These are phyloP conservation scores for Agrostemma githago DNA, from an alignment of 148 eudicot genomes.

Conservation along the genomic window DNA sequence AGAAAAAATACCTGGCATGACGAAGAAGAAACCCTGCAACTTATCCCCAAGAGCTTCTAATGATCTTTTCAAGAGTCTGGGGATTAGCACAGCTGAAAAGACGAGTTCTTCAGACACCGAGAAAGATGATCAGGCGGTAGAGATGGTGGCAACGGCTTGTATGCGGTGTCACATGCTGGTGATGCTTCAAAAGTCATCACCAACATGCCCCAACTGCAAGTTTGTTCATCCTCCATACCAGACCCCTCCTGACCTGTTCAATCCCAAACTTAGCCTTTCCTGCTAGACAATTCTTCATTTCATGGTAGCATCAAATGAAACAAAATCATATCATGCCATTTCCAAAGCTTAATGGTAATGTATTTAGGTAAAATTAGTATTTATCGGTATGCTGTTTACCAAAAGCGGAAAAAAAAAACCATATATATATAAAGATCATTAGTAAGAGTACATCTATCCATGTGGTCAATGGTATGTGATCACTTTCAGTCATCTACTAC, in stretches of 20 bases:
- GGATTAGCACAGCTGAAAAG: background rate
- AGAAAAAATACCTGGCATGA: slow-evolving; percentile 10
- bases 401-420: background rate
- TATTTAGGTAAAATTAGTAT: slow-evolving; percentile 19
- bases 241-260: slow-evolving; percentile 34
- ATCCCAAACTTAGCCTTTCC: slow-evolving; percentile 51
- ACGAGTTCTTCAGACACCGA: slow-evolving; percentile 1
- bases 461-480: background rate
- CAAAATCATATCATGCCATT: slow-evolving; percentile 11
- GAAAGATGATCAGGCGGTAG: slow-evolving; percentile 19
- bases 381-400: background rate
- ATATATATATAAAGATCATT: slow-evolving; percentile 4
- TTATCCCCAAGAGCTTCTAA: slow-evolving; percentile 9
- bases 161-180: slow-evolving; percentile 87
- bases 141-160: slow-evolving; percentile 83
- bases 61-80: slow-evolving; percentile 9
- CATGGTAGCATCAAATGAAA: slow-evolving; percentile 13
- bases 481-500: slow-evolving; percentile 5
- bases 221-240: slow-evolving; percentile 69
- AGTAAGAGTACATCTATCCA: background rate
- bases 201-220: slow-evolving; percentile 87
- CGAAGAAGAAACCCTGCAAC: slow-evolving; percentile 16
- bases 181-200: slow-evolving; percentile 80
- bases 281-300: slow-evolving; percentile 26
- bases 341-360: slow-evolving; percentile 22